A percentile compares a stretch with the other conserved stretches of the same genome.
phyloP scores from a whole-genome alignment of 495 filamentous ascomycete genomes.

The Aspergillus heteromorphus region DNA sequence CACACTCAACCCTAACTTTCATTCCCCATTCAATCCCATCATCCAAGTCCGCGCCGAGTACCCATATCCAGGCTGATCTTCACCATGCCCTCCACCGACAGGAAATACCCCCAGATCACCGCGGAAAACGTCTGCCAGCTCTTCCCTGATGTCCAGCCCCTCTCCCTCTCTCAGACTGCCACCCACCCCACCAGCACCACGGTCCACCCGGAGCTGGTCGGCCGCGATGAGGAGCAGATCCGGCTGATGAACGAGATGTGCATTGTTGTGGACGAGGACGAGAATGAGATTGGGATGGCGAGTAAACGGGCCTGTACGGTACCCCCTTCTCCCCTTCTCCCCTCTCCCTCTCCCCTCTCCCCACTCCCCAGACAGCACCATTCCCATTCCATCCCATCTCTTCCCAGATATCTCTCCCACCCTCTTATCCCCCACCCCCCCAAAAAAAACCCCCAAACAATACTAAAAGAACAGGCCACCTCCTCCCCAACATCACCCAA shows the following conservation, averaged over 20 bases:
- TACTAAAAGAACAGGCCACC: neutral
- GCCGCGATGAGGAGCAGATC: neutral
- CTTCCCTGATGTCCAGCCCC: neutral
- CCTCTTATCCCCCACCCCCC: neutral
- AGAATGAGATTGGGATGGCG: neutral
- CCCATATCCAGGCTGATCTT: too few species aligned
- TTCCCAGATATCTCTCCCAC: too few species aligned
- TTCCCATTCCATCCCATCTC: too few species aligned
- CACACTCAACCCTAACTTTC: too few species aligned
- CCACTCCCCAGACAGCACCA: too few species aligned
- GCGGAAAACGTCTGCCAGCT: neutral
- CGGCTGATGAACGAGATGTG: neutral
- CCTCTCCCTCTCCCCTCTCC: too few species aligned
- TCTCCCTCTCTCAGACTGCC: neutral
- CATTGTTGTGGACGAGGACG: neutral
- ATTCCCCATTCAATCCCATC: neutral
- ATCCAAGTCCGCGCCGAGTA: too few species aligned
- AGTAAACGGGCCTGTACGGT: neutral
- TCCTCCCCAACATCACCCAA: neutral
- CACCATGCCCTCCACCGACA: too few species aligned
- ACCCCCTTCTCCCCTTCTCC: neutral
- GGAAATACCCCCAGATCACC: neutral
- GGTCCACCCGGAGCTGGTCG: neutral
- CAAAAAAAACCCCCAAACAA: neutral
- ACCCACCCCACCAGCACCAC: neutral